phyloP scores from a whole-genome alignment of 2,329 filamentous ascomycete species.

The Volutella citrinella region DNA sequence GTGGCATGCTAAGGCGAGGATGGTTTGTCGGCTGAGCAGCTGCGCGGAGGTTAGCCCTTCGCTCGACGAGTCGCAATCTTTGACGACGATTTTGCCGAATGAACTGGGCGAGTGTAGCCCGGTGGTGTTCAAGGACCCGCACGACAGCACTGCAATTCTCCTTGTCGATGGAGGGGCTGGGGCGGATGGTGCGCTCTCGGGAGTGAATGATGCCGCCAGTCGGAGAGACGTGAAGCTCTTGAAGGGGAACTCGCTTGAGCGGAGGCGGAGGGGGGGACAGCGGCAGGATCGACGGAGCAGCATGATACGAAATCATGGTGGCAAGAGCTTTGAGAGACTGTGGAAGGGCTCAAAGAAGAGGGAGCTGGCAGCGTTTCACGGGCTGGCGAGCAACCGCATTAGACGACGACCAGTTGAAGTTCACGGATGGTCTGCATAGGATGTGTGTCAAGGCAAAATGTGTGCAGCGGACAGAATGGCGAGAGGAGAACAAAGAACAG shows the following conservation, averaged over 20 bases:
- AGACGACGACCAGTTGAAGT: too few relatives aligned
- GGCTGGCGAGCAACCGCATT: too few relatives aligned
- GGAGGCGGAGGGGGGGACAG: slow-evolving; percentile 6
- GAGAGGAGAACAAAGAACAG: not conserved
- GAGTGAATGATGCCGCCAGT: slow-evolving; percentile 17
- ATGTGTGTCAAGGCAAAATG: not conserved
- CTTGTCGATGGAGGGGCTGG: slow-evolving; percentile 24
- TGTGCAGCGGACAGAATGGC: not conserved
- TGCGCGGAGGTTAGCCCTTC: slow-evolving; percentile 20
- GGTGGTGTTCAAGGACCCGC: slow-evolving; percentile 13
- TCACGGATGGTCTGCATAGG: not conserved
- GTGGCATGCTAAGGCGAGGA: slow-evolving; percentile 35
- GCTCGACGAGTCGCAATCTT: too few relatives aligned
- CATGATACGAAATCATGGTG: slow-evolving; percentile 16
- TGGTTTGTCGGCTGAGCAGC: slow-evolving; percentile 27
- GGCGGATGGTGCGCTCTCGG: slow-evolving; percentile 19
- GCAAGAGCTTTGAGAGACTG: not conserved
- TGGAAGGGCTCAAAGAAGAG: not conserved
- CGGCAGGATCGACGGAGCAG: slow-evolving; percentile 1
- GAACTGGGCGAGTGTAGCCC: slow-evolving; percentile 7
- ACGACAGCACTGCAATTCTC: slow-evolving; percentile 24
- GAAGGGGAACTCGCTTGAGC: slow-evolving; percentile 25
- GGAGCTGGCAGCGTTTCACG: too few relatives aligned
- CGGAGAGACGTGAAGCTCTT: slow-evolving; percentile 22
- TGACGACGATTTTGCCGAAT: slow-evolving; percentile 7